phyloP scores from a whole-genome alignment of 1,284 basidiomycete genomes.

The Inonotus hispidus region DNA sequence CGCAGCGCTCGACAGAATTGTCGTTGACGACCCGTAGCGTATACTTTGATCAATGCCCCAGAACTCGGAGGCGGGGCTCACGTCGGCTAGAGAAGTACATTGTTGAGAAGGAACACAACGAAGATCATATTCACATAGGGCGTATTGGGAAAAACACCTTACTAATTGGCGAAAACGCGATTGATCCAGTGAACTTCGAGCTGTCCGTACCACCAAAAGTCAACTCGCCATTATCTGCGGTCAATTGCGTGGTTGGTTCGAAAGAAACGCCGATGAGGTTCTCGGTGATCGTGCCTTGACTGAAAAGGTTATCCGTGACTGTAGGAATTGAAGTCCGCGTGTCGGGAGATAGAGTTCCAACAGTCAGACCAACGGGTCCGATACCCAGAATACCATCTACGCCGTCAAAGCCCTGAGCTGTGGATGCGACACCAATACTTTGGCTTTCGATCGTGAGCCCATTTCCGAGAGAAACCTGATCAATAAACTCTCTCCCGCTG shows the following conservation, averaged over 20 bases:
- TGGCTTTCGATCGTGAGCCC: slow-evolving; percentile 31
- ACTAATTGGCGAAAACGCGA: slow-evolving; percentile 20
- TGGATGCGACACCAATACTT: slow-evolving; percentile 33
- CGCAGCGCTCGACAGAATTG: slow-evolving; percentile 20
- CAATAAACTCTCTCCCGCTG: slow-evolving; percentile 10
- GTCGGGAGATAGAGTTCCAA: slow-evolving; percentile 29
- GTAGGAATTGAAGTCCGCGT: slow-evolving; percentile 22
- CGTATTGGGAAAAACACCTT: no score
- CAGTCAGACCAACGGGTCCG: slow-evolving; percentile 23
- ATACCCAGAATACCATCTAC: slow-evolving; percentile 20
- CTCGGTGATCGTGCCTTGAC: slow-evolving; percentile 19
- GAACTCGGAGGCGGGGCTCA: slow-evolving; percentile 24
- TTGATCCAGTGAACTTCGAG: slow-evolving; percentile 15
- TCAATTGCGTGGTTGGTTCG: slow-evolving; percentile 17
- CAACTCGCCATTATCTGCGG: slow-evolving; percentile 21
- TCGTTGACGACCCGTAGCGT: slow-evolving; percentile 13
- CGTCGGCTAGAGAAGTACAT: no score
- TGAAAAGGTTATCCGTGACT: slow-evolving; percentile 23
- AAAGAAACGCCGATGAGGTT: slow-evolving; percentile 23
- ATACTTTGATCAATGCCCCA: slow-evolving; percentile 14
- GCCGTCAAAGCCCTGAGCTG: slow-evolving; percentile 21
- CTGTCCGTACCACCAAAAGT: slow-evolving; percentile 23
- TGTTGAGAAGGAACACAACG: no score
- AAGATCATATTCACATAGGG: no score
- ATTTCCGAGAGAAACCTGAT: slow-evolving; percentile 19